Evolutionary conservation across 2,329 filamentous ascomycete genomes (phyloP).

Genomic region (Penicillium sp.): DNA sequence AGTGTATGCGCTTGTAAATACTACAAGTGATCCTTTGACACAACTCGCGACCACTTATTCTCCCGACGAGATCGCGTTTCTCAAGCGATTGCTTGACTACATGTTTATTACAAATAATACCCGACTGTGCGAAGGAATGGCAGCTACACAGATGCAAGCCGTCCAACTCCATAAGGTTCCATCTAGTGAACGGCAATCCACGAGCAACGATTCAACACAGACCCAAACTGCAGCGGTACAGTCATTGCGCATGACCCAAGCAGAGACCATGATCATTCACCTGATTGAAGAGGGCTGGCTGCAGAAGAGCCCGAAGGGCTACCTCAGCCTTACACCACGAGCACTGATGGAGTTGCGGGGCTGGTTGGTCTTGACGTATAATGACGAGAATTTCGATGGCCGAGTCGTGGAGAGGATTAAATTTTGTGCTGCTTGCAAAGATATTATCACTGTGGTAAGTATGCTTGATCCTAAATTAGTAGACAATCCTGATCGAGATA

Average conservation of each 20-base stretch:
- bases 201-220: conserved; percentile 41
- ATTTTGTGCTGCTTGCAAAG: conserved; percentile 81
- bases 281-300: conserved; percentile 83
- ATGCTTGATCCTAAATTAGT: not conserved
- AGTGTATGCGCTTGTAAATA: conserved; percentile 85
- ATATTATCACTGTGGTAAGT: conserved; percentile 73
- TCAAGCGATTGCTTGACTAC: conserved; percentile 80
- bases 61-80: conserved; percentile 82
- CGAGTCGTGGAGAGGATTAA: conserved; percentile 69
- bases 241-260: conserved; percentile 72
- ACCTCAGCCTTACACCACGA: conserved; percentile 73
- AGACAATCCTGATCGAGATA: conserved; percentile 3
- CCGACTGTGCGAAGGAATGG: conserved; percentile 75
- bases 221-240: conserved; percentile 37
- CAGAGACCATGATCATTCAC: conserved; percentile 66
- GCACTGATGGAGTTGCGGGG: conserved; percentile 78
- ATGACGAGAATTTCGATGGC: conserved; percentile 63
- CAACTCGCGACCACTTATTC: conserved; percentile 80
- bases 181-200: conserved; percentile 37
- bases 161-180: conserved; percentile 60
- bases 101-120: conserved; percentile 93
- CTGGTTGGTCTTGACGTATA: conserved; percentile 88
- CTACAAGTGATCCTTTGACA: conserved; percentile 76
- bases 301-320: conserved; percentile 67
- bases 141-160: conserved; percentile 75